phyloP scores from a whole-genome alignment of 495 filamentous ascomycete species.

The Cudoniella acicularis region DNA sequence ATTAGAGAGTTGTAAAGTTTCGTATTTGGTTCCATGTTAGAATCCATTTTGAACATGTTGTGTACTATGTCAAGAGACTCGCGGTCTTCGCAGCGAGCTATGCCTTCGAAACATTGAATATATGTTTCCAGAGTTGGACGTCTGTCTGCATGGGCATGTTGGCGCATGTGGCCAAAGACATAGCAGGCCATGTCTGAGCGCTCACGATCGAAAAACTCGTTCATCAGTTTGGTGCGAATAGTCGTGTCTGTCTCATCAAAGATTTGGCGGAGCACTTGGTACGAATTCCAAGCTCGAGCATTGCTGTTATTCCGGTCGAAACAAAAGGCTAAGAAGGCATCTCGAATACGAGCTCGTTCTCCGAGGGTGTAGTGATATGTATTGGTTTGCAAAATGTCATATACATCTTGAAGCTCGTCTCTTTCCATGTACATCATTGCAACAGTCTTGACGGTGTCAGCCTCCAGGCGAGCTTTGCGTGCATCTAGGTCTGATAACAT shows the following conservation, averaged over 20 bases:
- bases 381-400: slow-evolving; percentile 71
- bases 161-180: slow-evolving; percentile 87
- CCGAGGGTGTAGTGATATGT: slow-evolving; percentile 56
- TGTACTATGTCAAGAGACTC: slow-evolving; percentile 70
- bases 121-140: slow-evolving; percentile 73
- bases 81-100: slow-evolving; percentile 59
- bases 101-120: slow-evolving; percentile 68
- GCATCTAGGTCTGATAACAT: slow-evolving; percentile 73
- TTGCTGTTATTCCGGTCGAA: slow-evolving; percentile 56
- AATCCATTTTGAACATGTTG: slow-evolving; percentile 90
- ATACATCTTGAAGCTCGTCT: slow-evolving; percentile 68
- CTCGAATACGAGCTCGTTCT: slow-evolving; percentile 60
- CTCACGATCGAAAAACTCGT: slow-evolving; percentile 70
- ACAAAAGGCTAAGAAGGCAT: slow-evolving; percentile 62
- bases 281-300: slow-evolving; percentile 72
- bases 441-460: slow-evolving; percentile 68
- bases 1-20: slow-evolving; percentile 77
- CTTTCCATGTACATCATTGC: slow-evolving; percentile 65
- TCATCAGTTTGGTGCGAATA: slow-evolving; percentile 71
- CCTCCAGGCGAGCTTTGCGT: slow-evolving; percentile 61
- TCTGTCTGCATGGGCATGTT: slow-evolving; percentile 48
- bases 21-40: slow-evolving; percentile 71
- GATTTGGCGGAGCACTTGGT: slow-evolving; percentile 67
- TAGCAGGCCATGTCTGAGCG: slow-evolving; percentile 78
- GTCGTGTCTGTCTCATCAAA: slow-evolving; percentile 69